Evolutionary conservation across 768 basidiomycete species (phyloP).

Genomic region (Psilocybe subaeruginosa): DNA sequence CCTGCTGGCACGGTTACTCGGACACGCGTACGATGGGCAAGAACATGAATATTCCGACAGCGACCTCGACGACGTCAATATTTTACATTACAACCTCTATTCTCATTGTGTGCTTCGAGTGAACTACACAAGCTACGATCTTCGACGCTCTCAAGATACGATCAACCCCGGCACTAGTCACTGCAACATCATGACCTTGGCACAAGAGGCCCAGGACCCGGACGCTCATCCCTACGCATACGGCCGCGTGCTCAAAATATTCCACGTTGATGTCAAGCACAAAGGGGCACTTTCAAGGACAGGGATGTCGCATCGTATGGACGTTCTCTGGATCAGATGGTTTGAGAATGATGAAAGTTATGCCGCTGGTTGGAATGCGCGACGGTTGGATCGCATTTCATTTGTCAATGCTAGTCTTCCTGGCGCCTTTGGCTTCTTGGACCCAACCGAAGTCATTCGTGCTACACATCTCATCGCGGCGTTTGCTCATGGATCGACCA

Average conservation of each 20-base stretch:
- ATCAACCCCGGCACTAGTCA: constrained; percentile 34
- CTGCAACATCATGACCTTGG: constrained; percentile 32
- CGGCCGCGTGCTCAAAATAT: constrained; percentile 30
- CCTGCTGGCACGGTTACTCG: constrained; percentile 28
- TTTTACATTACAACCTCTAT: constrained; percentile 25
- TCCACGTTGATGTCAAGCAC: constrained; percentile 28
- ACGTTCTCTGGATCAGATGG: constrained; percentile 19
- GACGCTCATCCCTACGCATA: constrained; percentile 33
- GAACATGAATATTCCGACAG: constrained; percentile 19
- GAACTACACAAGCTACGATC: constrained; percentile 47
- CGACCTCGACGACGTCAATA: constrained; percentile 11
- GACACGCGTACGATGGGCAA: constrained; percentile 19
- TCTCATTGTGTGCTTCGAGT: constrained; percentile 32
- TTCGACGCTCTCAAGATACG: constrained; percentile 39
- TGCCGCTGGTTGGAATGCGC: constrained; percentile 28
- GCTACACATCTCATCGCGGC: constrained; percentile 40
- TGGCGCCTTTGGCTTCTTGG: constrained; percentile 45
- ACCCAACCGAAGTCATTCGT: constrained; percentile 40
- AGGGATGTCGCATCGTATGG: constrained; percentile 5
- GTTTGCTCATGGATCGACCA: constrained; percentile 22
- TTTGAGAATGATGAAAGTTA: constrained; percentile 21
- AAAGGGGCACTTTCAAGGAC: constrained; percentile 4
- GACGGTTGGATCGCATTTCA: constrained; percentile 35
- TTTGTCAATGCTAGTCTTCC: constrained; percentile 34
- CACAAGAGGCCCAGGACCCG: constrained; percentile 15